Base-by-base conservation (phyloP, 805 yeast genomes). In the Clavispora phyllophila region DNA sequence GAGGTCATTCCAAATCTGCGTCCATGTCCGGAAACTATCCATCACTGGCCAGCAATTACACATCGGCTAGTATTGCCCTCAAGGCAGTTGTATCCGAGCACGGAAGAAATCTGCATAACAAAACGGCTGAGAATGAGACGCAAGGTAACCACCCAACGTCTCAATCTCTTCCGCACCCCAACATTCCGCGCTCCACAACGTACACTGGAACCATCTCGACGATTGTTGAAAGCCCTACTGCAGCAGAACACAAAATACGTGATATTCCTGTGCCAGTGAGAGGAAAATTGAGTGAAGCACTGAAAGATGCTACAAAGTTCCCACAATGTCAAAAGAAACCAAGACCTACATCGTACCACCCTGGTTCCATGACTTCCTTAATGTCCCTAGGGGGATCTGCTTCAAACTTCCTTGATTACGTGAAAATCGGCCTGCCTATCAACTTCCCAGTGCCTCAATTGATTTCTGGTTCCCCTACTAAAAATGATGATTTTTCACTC, bases 331-430 rank as follows among this genome's bases (percentile, higher is more conserved):
- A 56, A 38, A 75, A 79, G 59, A 82, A 78, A 55, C 90, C 88
- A 44, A 76, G 95, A 59, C 95, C 95, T 33, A 85, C 91, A 0
- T 84, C 93, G 9, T 86, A 83, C 56, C 90, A 86, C 57, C 95
- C 95, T 14, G 74, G 82, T 2, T 68, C 78, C 12, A 58, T 66
- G 65, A 49, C 68, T 4, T 60, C 70, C 3, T 17, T 29, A 29
- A 29, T 29, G 33, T 47, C 65, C 19, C 47, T 58, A 29, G 43
- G 48, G 29, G 41, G 41, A 33, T 37, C 53, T 5, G 46, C 51
- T 2, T 49, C 62, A 14, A 53, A 54, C 14, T 57, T 58, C 33
- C 53, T 49, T 45, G 75, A 66, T 45, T 70, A 46, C 42, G 54
- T 65, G 43, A 66, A 62, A 43, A 56, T 61, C 28, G 66, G 67